Evolutionary conservation across 1,284 basidiomycete genomes (phyloP).

Genomic region (Trametes pubescens): DNA sequence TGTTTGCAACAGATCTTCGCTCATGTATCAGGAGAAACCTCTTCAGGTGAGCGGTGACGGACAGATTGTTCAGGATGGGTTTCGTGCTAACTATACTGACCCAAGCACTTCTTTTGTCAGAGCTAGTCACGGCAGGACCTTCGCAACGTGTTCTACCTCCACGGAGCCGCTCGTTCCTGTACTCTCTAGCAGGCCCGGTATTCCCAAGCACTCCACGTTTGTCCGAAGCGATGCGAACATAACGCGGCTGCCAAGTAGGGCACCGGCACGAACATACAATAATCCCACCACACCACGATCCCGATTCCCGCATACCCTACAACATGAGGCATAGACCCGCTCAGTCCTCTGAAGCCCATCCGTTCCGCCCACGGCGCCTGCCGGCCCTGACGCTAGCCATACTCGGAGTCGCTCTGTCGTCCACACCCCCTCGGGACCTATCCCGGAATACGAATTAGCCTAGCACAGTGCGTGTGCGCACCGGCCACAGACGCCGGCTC

Average conservation of each 20-base stretch:
- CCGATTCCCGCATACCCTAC: too few relatives aligned
- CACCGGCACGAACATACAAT: neutral
- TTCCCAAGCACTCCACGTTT: neutral
- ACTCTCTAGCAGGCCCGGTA: neutral
- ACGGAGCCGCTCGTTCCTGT: too few relatives aligned
- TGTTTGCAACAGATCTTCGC: neutral
- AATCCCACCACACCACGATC: neutral
- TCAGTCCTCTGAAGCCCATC: too few relatives aligned
- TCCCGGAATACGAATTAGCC: neutral
- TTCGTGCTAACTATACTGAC: neutral
- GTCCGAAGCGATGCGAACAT: neutral
- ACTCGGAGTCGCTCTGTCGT: too few relatives aligned
- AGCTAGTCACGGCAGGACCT: too few relatives aligned
- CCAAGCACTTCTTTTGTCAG: neutral
- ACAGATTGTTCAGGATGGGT: neutral
- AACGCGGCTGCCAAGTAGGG: neutral
- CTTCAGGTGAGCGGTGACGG: neutral
- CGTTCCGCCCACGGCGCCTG: too few relatives aligned
- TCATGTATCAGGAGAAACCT: neutral
- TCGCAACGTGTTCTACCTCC: too few relatives aligned
- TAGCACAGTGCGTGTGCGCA: neutral
- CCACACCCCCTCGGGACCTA: neutral
- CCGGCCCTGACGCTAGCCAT: too few relatives aligned
- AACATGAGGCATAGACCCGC: too few relatives aligned
- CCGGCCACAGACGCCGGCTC: neutral